Evolutionary conservation across 192 early-diverging fungal species (phyloP), one percentile per base, ranked within the genome.

Genomic region (Podila epigama): DNA sequence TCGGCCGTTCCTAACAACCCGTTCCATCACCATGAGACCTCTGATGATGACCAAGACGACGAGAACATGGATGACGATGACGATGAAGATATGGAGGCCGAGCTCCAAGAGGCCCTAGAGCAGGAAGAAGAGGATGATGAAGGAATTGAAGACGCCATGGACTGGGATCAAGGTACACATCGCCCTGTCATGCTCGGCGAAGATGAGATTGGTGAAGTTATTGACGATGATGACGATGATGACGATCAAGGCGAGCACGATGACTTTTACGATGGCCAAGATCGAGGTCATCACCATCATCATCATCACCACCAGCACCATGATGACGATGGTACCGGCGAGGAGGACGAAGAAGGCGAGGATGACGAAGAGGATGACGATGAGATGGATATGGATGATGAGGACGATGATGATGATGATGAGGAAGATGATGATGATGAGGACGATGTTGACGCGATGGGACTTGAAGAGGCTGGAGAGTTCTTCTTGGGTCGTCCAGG

Each of bases 91-190:
- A 87, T 89, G 75, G 87, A 85, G 1, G 56, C 51, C 27, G 79
- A 81, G 44, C 44, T 48, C 25, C 44, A 48, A 48, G 44, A 48
- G 44, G 44, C 44, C 20, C 44, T 48, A 12, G 81, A 79, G 27
- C 87, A 83, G n/a, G 85, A 84, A 2, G 79, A 83, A 8, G 83
- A 86, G 18, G 78, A 81, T 44, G 86, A 89, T 40, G 86, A 87
- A 33, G 80, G 82, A 18, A 63, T 77, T 52, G 80, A 82, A 33
- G 69, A 48, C 18, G 60, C 65, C 63, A 86, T 86, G 81, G 82
- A 77, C 31, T 85, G 81, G 88, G 75, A 80, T 66, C 62, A 71
- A 44, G 67, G 73, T 35, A 72, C 79, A 33, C 44, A 48, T 22
- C 81, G 87, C n/a, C 81, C 82, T 53, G 70, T 82, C 53, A 72